Conservation (phyloP, 108 stramenopile species). For the Cyclotella sp. region DNA sequence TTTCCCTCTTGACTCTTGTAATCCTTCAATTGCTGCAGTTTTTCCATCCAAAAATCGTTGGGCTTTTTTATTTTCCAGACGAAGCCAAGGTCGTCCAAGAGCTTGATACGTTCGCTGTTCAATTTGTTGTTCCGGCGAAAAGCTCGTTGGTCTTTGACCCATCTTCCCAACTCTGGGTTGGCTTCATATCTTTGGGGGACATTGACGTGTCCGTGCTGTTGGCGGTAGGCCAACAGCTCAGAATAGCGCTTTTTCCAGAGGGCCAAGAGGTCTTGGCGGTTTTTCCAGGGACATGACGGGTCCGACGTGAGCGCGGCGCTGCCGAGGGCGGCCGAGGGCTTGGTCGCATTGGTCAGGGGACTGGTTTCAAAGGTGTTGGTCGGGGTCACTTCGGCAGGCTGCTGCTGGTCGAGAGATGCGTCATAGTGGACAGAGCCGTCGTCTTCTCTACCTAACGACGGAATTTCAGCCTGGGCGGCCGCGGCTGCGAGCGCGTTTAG, state of each 20-base stretch:
- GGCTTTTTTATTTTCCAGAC: constrained; percentile 44
- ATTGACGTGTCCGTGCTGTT: not conserved
- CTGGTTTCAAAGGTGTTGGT: not conserved
- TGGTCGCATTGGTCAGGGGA: not conserved
- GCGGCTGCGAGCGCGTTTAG: too few species aligned
- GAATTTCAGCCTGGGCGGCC: too few species aligned
- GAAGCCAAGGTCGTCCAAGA: constrained; percentile 62
- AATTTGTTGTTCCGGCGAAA: constrained; percentile 32
- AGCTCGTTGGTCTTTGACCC: constrained; percentile 24
- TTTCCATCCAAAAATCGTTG: constrained; percentile 1
- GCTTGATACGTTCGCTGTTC: constrained; percentile 60
- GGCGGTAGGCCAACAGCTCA: not conserved
- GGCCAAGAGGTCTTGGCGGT: not conserved
- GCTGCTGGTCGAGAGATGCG: too few species aligned
- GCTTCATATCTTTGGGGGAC: not conserved
- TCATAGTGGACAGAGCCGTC: too few species aligned
- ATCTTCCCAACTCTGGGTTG: constrained; percentile 8
- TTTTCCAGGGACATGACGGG: constrained; percentile 1
- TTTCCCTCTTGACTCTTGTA: not conserved
- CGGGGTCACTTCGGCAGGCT: not conserved
- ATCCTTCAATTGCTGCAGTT: not conserved
- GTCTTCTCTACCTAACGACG: too few species aligned
- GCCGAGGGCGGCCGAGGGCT: not conserved
- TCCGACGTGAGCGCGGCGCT: not conserved
- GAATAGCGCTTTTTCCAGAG: constrained; percentile 6